Evolutionary conservation across 129 eudicot species (phyloP), one percentile per base, ranked within the genome.

Genomic region (Ambrosia trifida): DNA sequence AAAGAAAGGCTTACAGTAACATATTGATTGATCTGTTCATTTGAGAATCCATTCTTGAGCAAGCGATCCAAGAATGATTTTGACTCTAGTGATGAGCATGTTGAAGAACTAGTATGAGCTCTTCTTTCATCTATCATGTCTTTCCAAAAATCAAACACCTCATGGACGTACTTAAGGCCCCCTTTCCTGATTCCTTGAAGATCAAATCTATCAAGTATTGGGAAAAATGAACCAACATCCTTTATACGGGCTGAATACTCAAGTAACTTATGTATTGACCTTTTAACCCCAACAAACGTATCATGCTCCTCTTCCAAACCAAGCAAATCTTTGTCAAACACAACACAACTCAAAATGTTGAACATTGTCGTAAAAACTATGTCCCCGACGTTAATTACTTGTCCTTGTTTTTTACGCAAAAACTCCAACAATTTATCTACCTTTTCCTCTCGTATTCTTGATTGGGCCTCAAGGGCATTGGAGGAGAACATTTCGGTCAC

Each of bases 401-500:
- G 61, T 11, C 78, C 82, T 72, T 72, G 32, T 19, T 44, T 71
- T 4, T 7, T 28, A 18, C 9, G 51, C 50, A 78, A 54, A 43
- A 72, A 78, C 9, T 71, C 68, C 43, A 78, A 40, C 73, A 78
- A n/a, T 2, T 17, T 32, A 44, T 45, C 51, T 33, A 72, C 38
- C 24, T 65, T 71, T 4, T 65, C 46, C 68, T 72, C 78, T 10
- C 69, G 51, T 35, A 72, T 5, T 18, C 24, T 30, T 4, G 73
- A 68, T 43, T 78, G 78, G 20, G 78, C 49, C 7, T 78, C 73
- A 3, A 78, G 12, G 12, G 82, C 82, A 18, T 57, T 31, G 18
- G 51, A 40, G 1, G 73, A 71, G 61, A 78, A 78, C 20, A 78
- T 44, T 51, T 78, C 72, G 13, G n/a, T 11, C 52, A 24, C 1